Base-by-base conservation (phyloP, 2,329 filamentous ascomycete genomes). In the Plenodomus tracheiphilus region DNA sequence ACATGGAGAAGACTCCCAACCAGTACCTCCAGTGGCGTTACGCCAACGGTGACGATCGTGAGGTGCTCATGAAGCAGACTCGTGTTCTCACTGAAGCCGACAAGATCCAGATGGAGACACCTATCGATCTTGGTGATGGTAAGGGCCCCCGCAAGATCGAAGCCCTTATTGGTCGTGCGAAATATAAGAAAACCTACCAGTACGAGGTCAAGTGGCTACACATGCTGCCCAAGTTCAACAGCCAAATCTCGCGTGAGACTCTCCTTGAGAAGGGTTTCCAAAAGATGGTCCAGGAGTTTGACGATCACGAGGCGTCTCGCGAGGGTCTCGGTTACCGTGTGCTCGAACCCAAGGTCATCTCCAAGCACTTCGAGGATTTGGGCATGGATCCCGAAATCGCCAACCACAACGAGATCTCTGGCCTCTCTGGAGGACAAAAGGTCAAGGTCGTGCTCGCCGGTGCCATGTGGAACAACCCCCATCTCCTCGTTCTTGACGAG, bases 21-120 rank as follows among this genome's bases (percentile, higher is more conserved):
- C 94, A 99, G 76, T 99, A 99, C 70, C 83, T 99, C 28, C 94
- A 97, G 76, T 99, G 94, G 94, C 89, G 94, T 65, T 99, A 97
- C 71, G 90, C 90, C 65, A 91, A 97, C 68, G 94, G 94, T 68
- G 94, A 97, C 63, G 94, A 99, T 66, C 90, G 94, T 43, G 94
- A 99, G 73, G 93, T 97, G 35, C 84, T 95, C 74, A 85, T 99
- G 85, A 99, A 99, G 83, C 92, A 96, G 77, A 97, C 93, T 41
- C 91, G 94, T 77, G 81, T 92, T 45, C 78, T 97, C 51, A 96
- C 91, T 1, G 86, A 86, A 0, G 85, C 88, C 68, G 94, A 99
- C 68, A 86, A 87, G 67, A 85, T 80, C 36, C 94, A 97, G 76
- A 93, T 99, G 88, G 90, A 95, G 54, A 96, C 91, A 74, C 84